phyloP scores from a whole-genome alignment of 2,329 filamentous ascomycete species.

The Claviceps spartinae region DNA sequence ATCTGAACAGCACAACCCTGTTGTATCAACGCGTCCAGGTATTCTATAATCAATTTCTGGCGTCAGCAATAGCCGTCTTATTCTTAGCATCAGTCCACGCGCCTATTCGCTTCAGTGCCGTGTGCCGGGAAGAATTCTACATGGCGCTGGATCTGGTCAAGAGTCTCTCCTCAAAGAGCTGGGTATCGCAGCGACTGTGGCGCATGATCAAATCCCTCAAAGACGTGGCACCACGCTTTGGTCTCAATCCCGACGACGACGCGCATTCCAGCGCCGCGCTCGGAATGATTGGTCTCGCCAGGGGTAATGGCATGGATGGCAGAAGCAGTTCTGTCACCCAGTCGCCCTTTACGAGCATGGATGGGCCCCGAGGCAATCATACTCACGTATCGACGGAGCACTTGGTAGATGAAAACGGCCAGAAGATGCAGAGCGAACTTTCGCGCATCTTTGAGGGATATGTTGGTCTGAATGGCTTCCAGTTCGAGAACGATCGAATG shows the following conservation, averaged over 20 bases:
- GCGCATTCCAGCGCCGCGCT: constrained; percentile 37
- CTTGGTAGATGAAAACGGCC: constrained; percentile 27
- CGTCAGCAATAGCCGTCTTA: constrained; percentile 59
- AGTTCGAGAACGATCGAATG: constrained; percentile 14
- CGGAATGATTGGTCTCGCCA: constrained; percentile 42
- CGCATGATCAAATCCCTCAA: constrained; percentile 57
- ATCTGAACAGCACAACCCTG: constrained; percentile 58
- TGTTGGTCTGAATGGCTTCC: constrained; percentile 22
- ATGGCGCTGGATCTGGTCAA: constrained; percentile 63
- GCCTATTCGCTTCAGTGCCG: constrained; percentile 53
- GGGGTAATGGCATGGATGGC: constrained; percentile 19
- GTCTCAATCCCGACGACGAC: constrained; percentile 36
- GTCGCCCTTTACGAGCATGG: constrained; percentile 16
- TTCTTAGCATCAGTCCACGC: constrained; percentile 67
- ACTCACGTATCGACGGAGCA: neutral
- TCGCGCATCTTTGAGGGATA: constrained; percentile 31
- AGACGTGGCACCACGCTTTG: constrained; percentile 56
- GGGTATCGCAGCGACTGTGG: constrained; percentile 62
- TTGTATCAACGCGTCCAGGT: constrained; percentile 60
- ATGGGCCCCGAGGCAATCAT: constrained; percentile 10
- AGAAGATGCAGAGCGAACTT: constrained; percentile 40
- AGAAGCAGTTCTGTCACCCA: constrained; percentile 10
- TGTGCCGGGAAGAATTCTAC: constrained; percentile 65
- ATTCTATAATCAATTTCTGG: constrained; percentile 70
- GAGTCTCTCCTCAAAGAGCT: constrained; percentile 56